Evolutionary conservation across 2,329 filamentous ascomycete species (phyloP).

Genomic region (Diaporthe citriasiana): DNA sequence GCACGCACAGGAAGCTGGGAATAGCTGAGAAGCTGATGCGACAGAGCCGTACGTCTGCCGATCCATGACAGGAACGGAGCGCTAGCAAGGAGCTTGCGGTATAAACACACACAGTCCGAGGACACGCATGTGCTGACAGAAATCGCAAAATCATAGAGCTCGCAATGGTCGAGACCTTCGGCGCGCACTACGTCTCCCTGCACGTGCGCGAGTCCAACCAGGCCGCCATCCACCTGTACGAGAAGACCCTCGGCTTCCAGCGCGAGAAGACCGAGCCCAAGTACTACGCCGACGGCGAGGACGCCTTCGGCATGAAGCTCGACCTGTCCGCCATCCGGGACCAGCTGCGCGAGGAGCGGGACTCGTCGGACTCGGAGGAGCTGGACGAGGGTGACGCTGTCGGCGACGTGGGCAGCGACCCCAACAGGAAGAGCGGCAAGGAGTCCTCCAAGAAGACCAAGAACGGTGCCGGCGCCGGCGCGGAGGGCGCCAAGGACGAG

Average conservation of each 20-base stretch:
- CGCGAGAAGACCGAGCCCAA: constrained; percentile 88
- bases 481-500: constrained; percentile 61
- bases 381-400: constrained; percentile 79
- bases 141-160: constrained; percentile 70
- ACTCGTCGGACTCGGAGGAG: constrained; percentile 50
- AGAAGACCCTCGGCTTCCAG: constrained; percentile 90
- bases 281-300: constrained; percentile 98
- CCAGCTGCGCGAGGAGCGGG: constrained; percentile 60
- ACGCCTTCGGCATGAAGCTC: constrained; percentile 94
- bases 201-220: constrained; percentile 96
- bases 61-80: neutral
- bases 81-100: neutral
- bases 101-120: neutral
- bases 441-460: constrained; percentile 54
- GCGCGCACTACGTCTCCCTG: constrained; percentile 91
- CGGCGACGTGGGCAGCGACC: constrained; percentile 72
- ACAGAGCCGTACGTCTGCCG: constrained; percentile 81
- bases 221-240: constrained; percentile 92
- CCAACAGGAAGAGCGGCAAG: constrained; percentile 43
- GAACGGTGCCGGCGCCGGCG: constrained; percentile 43
- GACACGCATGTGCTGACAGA: neutral
- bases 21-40: constrained; percentile 98
- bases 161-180: constrained; percentile 96
- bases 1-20: constrained; percentile 90
- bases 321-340: constrained; percentile 76